Percentiles rank a stretch among this genome's conserved stretches.
Evolutionary conservation across 257 asterid genomes (phyloP).

Genomic region (Osmanthus fragrans): DNA sequence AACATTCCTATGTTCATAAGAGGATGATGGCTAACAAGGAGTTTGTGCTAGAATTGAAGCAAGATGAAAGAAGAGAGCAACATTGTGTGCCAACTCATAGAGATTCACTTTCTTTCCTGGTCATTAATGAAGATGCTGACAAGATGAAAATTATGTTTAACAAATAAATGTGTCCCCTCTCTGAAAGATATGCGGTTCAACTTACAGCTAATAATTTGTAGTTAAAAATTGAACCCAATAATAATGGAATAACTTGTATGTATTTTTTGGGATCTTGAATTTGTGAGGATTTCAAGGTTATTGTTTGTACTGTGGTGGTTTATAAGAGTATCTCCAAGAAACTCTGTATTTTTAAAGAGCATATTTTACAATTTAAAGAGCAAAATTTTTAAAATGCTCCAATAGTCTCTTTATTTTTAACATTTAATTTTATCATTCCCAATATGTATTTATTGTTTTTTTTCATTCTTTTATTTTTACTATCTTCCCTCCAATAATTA

Average conservation of each 20-base stretch:
- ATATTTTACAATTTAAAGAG: too few relatives aligned
- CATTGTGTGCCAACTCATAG: neutral
- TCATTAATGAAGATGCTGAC: neutral
- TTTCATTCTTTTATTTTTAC: too few relatives aligned
- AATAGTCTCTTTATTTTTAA: too few relatives aligned
- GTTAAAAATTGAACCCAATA: neutral
- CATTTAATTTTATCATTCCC: too few relatives aligned
- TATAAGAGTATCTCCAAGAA: too few relatives aligned
- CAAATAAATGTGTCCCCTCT: neutral
- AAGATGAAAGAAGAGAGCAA: neutral
- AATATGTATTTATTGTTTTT: too few relatives aligned
- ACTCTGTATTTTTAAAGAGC: too few relatives aligned
- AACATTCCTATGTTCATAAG: neutral
- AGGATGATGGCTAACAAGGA: neutral
- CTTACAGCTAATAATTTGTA: too few relatives aligned
- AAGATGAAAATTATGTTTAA: neutral
- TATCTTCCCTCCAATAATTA: too few relatives aligned
- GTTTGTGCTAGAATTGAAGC: neutral
- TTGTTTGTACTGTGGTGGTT: neutral
- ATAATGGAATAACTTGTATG: neutral
- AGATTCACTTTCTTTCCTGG: neutral
- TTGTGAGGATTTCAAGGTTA: constrained; percentile 1
- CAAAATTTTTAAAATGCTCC: too few relatives aligned
- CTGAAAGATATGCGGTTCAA: neutral
- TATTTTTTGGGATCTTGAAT: constrained; percentile 1